These are phyloP conservation scores for Dryas alaskensis DNA, from an alignment of 306 rosid species.

Conservation along the genomic window DNA sequence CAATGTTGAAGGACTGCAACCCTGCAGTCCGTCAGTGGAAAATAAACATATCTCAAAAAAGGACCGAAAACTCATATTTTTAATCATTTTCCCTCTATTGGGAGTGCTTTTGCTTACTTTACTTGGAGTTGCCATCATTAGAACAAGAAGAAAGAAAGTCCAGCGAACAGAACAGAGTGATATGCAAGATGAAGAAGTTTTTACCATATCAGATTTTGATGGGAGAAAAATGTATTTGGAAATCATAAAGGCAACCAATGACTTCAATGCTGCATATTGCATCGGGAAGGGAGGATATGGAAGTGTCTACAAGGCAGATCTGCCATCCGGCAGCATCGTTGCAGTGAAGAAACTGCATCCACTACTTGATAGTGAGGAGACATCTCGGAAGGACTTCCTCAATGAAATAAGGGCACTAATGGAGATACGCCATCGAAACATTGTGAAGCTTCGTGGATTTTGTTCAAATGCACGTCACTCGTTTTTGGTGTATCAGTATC, in stretches of 20 bases:
- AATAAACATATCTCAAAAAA: not conserved
- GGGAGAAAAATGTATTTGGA: not conserved
- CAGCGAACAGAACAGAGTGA: not conserved
- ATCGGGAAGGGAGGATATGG: conserved; percentile 21
- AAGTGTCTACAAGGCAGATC: conserved; percentile 12
- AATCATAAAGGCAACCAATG: conserved; percentile 12
- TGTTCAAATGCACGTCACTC: not conserved
- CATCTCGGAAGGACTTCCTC: not conserved
- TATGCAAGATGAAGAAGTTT: not conserved
- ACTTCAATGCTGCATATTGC: conserved; percentile 8
- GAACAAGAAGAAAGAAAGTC: not conserved
- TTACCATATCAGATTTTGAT: conserved; percentile 2
- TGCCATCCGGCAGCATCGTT: not conserved
- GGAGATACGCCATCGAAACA: conserved; percentile 5
- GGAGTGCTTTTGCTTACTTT: not conserved
- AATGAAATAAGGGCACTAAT: not conserved
- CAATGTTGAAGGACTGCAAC: conserved; percentile 5
- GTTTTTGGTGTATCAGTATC: not conserved
- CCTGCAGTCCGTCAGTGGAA: not conserved
- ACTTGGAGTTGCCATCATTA: not conserved
- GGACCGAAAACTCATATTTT: not conserved
- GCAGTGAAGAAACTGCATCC: conserved; percentile 7
- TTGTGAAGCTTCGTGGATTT: conserved; percentile 2
- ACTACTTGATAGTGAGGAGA: not conserved
- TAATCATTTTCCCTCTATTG: conserved; percentile 1